phyloP scores from a whole-genome alignment of 805 yeast species.

The Candida gorgasii region DNA sequence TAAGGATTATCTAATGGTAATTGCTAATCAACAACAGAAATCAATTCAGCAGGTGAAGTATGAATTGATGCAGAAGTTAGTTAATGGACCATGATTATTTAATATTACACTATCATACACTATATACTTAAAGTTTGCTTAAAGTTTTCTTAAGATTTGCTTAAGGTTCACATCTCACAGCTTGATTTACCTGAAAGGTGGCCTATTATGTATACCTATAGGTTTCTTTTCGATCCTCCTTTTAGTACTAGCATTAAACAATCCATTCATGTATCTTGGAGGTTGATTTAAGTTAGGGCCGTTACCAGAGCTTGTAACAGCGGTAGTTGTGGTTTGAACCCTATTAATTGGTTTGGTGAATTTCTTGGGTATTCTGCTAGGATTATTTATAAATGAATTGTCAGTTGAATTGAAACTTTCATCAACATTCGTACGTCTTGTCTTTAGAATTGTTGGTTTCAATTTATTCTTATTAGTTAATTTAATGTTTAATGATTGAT shows the following conservation, averaged over 20 bases:
- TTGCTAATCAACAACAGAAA: slow-evolving; percentile 43
- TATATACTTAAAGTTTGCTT: neutral
- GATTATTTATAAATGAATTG: slow-evolving; percentile 21
- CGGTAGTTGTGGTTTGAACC: neutral
- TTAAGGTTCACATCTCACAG: no score
- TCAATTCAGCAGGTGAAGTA: slow-evolving; percentile 44
- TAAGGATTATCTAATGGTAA: slow-evolving; percentile 18
- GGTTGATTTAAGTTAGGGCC: slow-evolving; percentile 46
- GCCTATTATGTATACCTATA: slow-evolving; percentile 13
- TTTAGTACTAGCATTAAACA: slow-evolving; percentile 23
- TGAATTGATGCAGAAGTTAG: slow-evolving; percentile 35
- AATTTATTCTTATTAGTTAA: slow-evolving; percentile 14
- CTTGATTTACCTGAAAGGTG: slow-evolving; percentile 24
- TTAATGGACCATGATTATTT: slow-evolving; percentile 10
- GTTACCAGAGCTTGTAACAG: slow-evolving; percentile 1
- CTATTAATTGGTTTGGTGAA: slow-evolving; percentile 1
- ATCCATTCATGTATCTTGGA: slow-evolving; percentile 43
- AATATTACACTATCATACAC: slow-evolving; percentile 3
- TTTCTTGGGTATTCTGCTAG: slow-evolving; percentile 12
- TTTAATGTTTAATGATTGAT: slow-evolving; percentile 24
- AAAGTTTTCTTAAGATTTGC: no score
- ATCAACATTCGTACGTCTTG: slow-evolving; percentile 5
- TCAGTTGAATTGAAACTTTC: slow-evolving; percentile 5
- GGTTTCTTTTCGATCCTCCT: slow-evolving; percentile 10
- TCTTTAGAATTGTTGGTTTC: slow-evolving; percentile 6